Evolutionary conservation across 805 yeast genomes (phyloP), one percentile per base, ranked within the genome.

Genomic region (Metschnikowia similis): DNA sequence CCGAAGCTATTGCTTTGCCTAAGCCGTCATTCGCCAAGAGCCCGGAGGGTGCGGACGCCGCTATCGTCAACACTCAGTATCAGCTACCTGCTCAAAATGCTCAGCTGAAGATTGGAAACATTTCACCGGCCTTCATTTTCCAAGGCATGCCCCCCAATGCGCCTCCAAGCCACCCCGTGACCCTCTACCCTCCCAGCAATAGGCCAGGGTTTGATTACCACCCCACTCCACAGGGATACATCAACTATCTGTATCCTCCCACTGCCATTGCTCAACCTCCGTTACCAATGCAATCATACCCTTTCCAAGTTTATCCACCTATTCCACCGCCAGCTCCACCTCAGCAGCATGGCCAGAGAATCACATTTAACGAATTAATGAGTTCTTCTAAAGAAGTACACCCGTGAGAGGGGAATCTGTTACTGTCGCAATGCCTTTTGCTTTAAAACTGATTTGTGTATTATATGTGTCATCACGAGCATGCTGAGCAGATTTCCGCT

Each of bases 1-100:
- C 84, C 1, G 78, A 79, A 32, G 82, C 83, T 4, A 65, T 77
- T 50, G 75, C 79, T 13, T 71, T 79, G 52, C 84, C 84, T 14
- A 79, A 78, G 55, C 84, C 84, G 8, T 71, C 81, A 6, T 79
- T 79, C 56, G 71, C 67, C 42, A 35, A 36, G 11, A 51, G 63
- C 1, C 64, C 69, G 1, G 61, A 57, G 41, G 47, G 48, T 2
- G 27, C 47, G 13, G 11, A 14, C 4, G 28, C 44, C 2, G 43
- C 30, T 8, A 26, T 32, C 10, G 14, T 41, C 4, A 41, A 31
- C 16, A 26, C 39, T 21, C 47, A 45, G 41, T 38, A n/a, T 9
- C 39, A 39, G 28, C 21, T 32, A 14, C 28, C 51, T 9, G 14
- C 21, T 26, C 36, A 45, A 30, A 36, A 14, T n/a, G 36, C 14